These are phyloP conservation scores for Fusarium pseudocircinatum DNA, from an alignment of 2,329 filamentous ascomycete genomes.

Conservation along the genomic window DNA sequence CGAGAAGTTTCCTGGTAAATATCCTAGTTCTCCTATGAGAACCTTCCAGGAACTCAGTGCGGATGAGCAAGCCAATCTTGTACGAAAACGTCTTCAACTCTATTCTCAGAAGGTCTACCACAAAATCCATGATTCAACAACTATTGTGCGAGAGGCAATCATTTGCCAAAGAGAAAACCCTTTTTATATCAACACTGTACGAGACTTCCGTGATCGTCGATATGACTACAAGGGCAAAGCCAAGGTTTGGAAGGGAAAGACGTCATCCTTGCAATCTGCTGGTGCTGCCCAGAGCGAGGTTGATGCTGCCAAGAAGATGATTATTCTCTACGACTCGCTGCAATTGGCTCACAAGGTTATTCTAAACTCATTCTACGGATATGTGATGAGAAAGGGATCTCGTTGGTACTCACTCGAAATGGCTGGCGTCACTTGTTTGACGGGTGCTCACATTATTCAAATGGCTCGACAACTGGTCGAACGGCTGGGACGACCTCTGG, in stretches of 20 bases:
- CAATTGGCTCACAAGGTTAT: constrained; percentile 99
- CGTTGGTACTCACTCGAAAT: constrained; percentile 99
- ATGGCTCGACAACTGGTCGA: constrained; percentile 94
- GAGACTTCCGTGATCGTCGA: constrained; percentile 93
- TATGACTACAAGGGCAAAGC: constrained; percentile 99
- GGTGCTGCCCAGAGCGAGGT: constrained; percentile 81
- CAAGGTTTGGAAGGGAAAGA: constrained; percentile 98
- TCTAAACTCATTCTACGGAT: constrained; percentile 98
- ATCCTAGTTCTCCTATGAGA: constrained; percentile 73
- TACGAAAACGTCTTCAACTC: constrained; percentile 87
- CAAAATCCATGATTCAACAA: constrained; percentile 96
- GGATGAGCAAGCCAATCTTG: constrained; percentile 82
- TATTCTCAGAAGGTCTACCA: constrained; percentile 99
- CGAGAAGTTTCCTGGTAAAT: constrained; percentile 87
- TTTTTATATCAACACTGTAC: constrained; percentile 97
- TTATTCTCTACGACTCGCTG: constrained; percentile 91
- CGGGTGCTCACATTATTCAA: constrained; percentile 95
- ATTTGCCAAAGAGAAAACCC: constrained; percentile 98
- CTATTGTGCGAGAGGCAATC: constrained; percentile 92
- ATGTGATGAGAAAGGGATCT: constrained; percentile 99
- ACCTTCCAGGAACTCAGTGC: constrained; percentile 82
- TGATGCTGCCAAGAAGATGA: constrained; percentile 98
- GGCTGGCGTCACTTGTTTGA: constrained; percentile 97
- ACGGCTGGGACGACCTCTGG: constrained; percentile 88
- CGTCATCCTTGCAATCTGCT: constrained; percentile 82